These are phyloP conservation scores for Dactylellina parvicollis DNA, from an alignment of 2,329 filamentous ascomycete genomes.

Conservation along the genomic window DNA sequence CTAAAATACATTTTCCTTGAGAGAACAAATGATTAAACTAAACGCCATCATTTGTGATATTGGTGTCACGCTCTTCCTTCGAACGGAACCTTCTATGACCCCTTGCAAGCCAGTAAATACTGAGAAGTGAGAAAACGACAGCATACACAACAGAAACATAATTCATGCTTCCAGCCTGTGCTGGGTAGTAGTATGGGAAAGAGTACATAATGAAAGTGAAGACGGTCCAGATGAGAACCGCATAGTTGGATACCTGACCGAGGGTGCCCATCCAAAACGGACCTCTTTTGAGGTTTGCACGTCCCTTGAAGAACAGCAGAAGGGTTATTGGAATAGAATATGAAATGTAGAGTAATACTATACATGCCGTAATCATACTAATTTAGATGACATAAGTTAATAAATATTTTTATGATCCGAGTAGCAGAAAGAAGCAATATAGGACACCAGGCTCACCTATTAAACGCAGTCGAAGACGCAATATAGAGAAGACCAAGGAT, in stretches of 20 bases:
- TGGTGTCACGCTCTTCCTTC: conserved; percentile 55
- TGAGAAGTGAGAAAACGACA: conserved; percentile 55
- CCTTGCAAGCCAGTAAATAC: conserved; percentile 57
- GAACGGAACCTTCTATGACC: conserved; percentile 58
- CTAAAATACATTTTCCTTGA: no score
- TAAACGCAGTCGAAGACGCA: conserved; percentile 64
- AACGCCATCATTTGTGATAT: background rate
- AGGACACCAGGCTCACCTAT: no score
- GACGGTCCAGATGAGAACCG: conserved; percentile 61
- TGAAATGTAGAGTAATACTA: conserved; percentile 59
- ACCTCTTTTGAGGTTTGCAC: conserved; percentile 62
- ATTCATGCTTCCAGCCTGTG: conserved; percentile 59
- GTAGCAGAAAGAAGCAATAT: no score
- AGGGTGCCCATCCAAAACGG: conserved; percentile 61
- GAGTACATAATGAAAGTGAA: conserved; percentile 64
- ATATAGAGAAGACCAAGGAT: conserved; percentile 64
- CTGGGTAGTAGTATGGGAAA: conserved; percentile 63
- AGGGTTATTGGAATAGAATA: conserved; percentile 61
- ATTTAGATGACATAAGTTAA: conserved; percentile 10
- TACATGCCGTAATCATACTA: conserved; percentile 58
- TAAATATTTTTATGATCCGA: no score
- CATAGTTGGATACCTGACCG: conserved; percentile 60
- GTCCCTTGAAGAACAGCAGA: conserved; percentile 61
- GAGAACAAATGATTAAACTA: no score
- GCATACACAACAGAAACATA: conserved; percentile 59